phyloP scores from a whole-genome alignment of 2,329 filamentous ascomycete species.

The Claviceps maximensis region DNA sequence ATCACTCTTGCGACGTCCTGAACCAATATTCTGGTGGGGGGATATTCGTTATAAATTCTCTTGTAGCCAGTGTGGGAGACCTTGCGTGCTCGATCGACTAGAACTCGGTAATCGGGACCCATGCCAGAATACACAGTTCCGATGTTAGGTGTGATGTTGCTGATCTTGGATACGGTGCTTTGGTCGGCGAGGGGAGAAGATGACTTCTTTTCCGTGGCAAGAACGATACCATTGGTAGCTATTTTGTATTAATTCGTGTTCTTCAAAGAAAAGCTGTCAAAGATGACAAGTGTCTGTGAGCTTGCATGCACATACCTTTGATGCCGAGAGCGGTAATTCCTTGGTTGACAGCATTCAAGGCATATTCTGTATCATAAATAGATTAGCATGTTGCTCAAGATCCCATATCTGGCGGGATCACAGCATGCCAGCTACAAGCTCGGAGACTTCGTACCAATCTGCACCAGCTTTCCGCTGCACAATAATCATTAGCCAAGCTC shows the following conservation, averaged over 20 bases:
- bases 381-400: neutral
- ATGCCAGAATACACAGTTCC: conserved; percentile 99
- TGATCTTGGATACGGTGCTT: conserved; percentile 90
- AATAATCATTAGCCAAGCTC: conserved; percentile 29
- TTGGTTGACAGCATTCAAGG: conserved; percentile 96
- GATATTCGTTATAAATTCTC: conserved; percentile 99
- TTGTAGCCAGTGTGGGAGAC: conserved; percentile 98
- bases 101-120: conserved; percentile 94
- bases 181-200: conserved; percentile 95
- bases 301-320: conserved; percentile 54
- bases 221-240: conserved; percentile 98
- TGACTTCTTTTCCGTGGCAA: conserved; percentile 98
- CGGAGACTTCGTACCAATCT: conserved; percentile 54
- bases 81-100: conserved; percentile 96
- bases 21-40: conserved; percentile 96
- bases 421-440: neutral
- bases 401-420: neutral
- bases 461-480: conserved; percentile 87
- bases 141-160: conserved; percentile 95
- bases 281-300: neutral
- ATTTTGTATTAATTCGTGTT: neutral
- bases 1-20: conserved; percentile 96
- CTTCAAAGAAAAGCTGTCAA: conserved; percentile 6
- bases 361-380: conserved; percentile 61
- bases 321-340: conserved; percentile 97